Evolutionary conservation across 495 filamentous ascomycete genomes (phyloP), one percentile per base, ranked within the genome.

Genomic region (Chaetomium fimeti): DNA sequence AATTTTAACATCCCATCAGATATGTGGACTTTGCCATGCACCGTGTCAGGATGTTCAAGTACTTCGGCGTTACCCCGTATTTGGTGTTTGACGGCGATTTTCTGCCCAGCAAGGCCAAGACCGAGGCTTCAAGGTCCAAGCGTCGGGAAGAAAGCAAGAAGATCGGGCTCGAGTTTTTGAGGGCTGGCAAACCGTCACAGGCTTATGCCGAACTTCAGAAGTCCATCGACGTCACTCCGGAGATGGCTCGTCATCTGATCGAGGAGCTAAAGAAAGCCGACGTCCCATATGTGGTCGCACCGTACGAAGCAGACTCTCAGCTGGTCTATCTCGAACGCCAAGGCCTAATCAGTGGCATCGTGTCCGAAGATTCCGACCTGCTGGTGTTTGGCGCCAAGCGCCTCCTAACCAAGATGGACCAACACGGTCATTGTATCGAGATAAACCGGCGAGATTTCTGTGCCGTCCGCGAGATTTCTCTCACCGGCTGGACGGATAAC

Each of bases 281-380:
- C 24, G 85, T 99, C 6, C 83, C 89, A 62, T 98, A 96, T 70
- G 83, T 98, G 43, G 95, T 99, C 36, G 95, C 95, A 5, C 95
- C 95, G 1, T 99, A 97, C 71, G 95, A 99, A 79, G 95, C 95
- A 9, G 95, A 99, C 76, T 89, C 94, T 7, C 95, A 99, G 76
- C 81, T 99, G 60, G 93, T 90, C 16, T 99, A 97, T 70, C 80
- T 99, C 13, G 95, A 99, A 74, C 86, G 86, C 24, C 84, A 90
- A 51, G 92, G 92, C 0, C 76, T 90, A 48, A 90, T 97, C 66
- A 79, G 86, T 65, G 95, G 91, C 2, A 94, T 98, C 60, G 81
- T 99, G 47, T 96, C 93, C 0, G 95, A 99, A 70, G 95, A 99
- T 74, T 99, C 95, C 2, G 95, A 99, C 77, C 78, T 99, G 57